Conservation (phyloP, 805 yeast genomes). For the Kodamaea kaohsiungensis region DNA sequence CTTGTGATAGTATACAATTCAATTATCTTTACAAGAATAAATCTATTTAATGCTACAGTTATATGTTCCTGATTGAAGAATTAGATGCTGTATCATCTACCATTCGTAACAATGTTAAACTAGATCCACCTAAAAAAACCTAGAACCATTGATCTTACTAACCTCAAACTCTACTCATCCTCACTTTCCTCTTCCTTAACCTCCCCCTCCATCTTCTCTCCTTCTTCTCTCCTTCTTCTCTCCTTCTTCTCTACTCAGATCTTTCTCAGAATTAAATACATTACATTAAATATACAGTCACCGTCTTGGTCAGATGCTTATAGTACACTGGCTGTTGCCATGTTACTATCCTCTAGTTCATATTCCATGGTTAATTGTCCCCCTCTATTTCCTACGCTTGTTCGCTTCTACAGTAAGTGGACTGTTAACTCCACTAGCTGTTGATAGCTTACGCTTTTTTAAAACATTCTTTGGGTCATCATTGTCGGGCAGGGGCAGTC, state of each 20-base stretch:
- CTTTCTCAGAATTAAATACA: background rate
- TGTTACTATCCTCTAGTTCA: too few species aligned
- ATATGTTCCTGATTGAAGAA: too few species aligned
- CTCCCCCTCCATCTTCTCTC: too few species aligned
- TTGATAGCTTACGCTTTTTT: constrained; percentile 15
- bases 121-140: too few species aligned
- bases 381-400: constrained; percentile 13
- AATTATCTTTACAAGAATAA: too few species aligned
- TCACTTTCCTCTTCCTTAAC: background rate
- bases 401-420: constrained; percentile 12
- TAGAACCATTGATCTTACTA: too few species aligned
- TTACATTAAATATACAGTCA: background rate
- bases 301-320: background rate
- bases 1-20: too few species aligned
- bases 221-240: background rate
- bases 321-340: background rate
- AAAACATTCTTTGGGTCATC: constrained; percentile 12
- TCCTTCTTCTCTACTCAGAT: background rate
- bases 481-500: constrained; percentile 7
- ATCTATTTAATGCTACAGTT: too few species aligned
- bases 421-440: constrained; percentile 11
- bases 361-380: background rate
- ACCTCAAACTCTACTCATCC: background rate
- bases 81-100: too few species aligned
- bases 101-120: too few species aligned